Evolutionary conservation across 2,329 filamentous ascomycete species (phyloP).

Genomic region (Polytolypa hystricis): DNA sequence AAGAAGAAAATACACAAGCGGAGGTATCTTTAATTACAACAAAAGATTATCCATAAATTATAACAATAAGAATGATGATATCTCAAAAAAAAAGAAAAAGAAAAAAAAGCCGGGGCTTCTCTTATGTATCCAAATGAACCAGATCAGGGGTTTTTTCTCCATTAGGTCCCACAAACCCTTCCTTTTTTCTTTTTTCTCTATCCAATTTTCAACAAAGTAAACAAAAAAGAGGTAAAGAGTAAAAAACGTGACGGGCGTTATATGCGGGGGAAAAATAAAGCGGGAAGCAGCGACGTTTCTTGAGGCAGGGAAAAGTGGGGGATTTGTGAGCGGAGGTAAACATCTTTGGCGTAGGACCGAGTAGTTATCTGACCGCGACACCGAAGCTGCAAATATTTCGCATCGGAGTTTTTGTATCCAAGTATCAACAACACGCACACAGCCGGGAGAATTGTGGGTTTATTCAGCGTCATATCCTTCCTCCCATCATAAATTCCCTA

Average conservation of each 20-base stretch:
- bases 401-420: too few species aligned
- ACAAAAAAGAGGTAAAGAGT: background rate
- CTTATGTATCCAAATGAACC: background rate
- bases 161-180: too few species aligned
- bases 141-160: too few species aligned
- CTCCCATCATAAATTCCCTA: slow-evolving; percentile 18
- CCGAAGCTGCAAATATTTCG: too few species aligned
- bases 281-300: too few species aligned
- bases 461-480: slow-evolving; percentile 16
- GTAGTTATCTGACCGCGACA: too few species aligned
- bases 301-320: too few species aligned
- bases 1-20: background rate
- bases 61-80: slow-evolving; percentile 1
- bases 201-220: too few species aligned
- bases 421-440: background rate
- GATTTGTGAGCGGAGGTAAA: too few species aligned
- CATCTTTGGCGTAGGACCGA: too few species aligned
- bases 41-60: background rate
- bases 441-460: background rate
- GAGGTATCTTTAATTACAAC: slow-evolving; percentile 1
- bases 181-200: too few species aligned
- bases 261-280: too few species aligned
- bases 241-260: background rate
- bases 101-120: slow-evolving; percentile 1
- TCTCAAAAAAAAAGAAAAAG: slow-evolving; percentile 7